phyloP scores from a whole-genome alignment of 2,329 filamentous ascomycete genomes.

The Fusarium tupiense region DNA sequence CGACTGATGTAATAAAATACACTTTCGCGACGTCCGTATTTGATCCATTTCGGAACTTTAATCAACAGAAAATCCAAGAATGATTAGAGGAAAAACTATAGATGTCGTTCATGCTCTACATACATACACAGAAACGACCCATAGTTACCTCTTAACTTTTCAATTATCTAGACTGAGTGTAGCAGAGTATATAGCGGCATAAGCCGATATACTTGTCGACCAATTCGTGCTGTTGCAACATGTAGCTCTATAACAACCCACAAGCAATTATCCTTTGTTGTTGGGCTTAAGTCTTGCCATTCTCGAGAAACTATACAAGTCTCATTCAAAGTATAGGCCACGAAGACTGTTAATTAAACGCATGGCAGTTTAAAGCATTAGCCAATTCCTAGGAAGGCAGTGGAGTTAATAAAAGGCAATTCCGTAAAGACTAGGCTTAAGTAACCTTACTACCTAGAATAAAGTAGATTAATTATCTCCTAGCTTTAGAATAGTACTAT shows the following conservation, averaged over 20 bases:
- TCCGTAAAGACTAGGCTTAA: not conserved
- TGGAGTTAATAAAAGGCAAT: not conserved
- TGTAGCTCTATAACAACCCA: not conserved
- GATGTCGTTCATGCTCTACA: no score
- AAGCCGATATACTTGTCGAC: rapidly evolving
- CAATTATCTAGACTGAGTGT: not conserved
- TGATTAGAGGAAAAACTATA: no score
- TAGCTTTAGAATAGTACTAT: not conserved
- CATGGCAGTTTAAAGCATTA: not conserved
- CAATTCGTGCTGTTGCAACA: not conserved
- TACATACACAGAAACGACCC: no score
- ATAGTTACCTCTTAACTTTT: not conserved
- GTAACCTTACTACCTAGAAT: not conserved
- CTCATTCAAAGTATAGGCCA: not conserved
- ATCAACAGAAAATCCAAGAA: no score
- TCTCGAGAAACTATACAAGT: not conserved
- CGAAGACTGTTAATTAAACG: rapidly evolving
- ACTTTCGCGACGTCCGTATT: no score
- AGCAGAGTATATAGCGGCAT: no score
- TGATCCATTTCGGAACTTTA: no score
- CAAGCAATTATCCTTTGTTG: not conserved
- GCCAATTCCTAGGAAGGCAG: not conserved
- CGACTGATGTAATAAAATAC: no score
- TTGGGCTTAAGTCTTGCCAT: not conserved
- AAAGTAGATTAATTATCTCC: not conserved